Evolutionary conservation across 345 rosid genomes (phyloP), one percentile per base, ranked within the genome.

Genomic region (Lenwebbia sp.): DNA sequence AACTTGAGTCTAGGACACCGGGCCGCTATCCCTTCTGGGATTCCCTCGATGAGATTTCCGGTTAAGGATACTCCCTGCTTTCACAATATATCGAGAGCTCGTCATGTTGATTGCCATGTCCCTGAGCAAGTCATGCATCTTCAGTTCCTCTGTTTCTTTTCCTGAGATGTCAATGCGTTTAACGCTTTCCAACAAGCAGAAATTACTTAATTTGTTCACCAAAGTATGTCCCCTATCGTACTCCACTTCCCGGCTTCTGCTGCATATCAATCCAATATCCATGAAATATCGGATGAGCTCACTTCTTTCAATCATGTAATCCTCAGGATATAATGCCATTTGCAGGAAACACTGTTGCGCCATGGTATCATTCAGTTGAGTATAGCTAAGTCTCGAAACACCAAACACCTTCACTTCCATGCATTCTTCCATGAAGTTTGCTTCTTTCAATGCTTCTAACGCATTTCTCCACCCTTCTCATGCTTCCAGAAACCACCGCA

Each of bases 391-490:
- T 21, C 22, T 87, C 56, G 88, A 37, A 41, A n/a, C 15, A 4
- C 25, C 28, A 60, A 83, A 85, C 1, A 76, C 70, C 21, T 83
- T 30, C 11, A 23, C 30, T 5, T 83, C 54, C 30, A 56, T 50
- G 44, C 70, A 60, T 19, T 14, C 54, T 15, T 13, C 22, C 1
- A n/a, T 82, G 28, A 26, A 65, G 60, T 25, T 19, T 23, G n/a
- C 26, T 2, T 41, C 62, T 41, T 25, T 9, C 44, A 88, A 57
- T 60, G 83, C 87, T 5, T 22, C 3, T 14, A 83, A 70, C 2
- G 86, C 84, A 54, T 55, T 84, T 25, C 85, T 83, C 85, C 91
- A 86, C 82, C 21, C 70, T 56, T n/a, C 60, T 89, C 74, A 86
- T n/a, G 49, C 82, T 26, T 2, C 82, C 17, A 0, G 87, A 89